A percentile compares a stretch with the other conserved stretches of the same genome.
These are phyloP conservation scores for Diplodia corticola DNA, from an alignment of 2,329 filamentous ascomycete genomes.

Conservation along the genomic window DNA sequence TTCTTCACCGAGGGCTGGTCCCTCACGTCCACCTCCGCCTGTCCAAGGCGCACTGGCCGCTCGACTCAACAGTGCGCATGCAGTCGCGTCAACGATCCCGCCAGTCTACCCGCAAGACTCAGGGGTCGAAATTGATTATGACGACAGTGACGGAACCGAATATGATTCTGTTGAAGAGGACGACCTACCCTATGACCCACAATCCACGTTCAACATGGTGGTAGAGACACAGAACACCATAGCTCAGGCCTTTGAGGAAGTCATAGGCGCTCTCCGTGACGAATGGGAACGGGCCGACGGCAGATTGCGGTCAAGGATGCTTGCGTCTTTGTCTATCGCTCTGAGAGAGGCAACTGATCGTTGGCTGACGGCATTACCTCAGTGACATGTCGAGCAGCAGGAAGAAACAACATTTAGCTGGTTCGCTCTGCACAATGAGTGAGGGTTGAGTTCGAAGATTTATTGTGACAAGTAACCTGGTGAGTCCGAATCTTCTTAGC, in stretches of 20 bases:
- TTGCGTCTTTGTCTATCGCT: background rate
- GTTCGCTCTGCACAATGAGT: background rate
- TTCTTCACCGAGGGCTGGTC: background rate
- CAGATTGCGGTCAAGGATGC: background rate
- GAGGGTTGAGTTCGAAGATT: background rate
- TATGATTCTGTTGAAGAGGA: background rate
- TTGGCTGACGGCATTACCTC: background rate
- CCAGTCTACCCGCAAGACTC: background rate
- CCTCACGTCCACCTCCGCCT: background rate
- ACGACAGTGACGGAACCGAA: background rate
- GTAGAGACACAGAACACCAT: background rate
- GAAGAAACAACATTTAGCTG: background rate
- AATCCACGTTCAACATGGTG: background rate
- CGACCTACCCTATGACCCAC: background rate
- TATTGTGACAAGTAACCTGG: background rate
- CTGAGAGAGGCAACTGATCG: background rate
- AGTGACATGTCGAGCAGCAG: background rate
- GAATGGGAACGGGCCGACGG: background rate
- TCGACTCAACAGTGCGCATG: no score
- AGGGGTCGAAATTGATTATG: background rate
- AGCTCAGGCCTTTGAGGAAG: background rate
- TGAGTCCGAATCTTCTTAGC: background rate
- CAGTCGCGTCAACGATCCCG: background rate
- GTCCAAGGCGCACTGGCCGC: background rate
- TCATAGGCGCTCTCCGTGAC: background rate